Evolutionary conservation across 164 flowering plant genomes (phyloP), one percentile per base, ranked within the genome.

Genomic region (Nymphaea thermarum): DNA sequence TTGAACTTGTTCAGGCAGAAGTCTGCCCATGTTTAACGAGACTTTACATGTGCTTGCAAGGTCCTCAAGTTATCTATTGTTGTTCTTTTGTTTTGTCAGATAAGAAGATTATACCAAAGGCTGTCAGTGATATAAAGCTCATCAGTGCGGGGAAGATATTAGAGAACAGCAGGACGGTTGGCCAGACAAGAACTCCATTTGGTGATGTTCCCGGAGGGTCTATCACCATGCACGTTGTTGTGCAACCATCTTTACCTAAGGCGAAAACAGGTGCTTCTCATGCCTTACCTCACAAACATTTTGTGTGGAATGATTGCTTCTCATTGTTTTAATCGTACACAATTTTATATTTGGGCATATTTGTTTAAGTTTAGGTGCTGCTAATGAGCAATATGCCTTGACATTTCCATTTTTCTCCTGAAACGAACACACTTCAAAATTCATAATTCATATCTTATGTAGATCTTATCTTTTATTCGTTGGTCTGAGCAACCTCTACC

Each of bases 211-310:
- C 78, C 1, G 75, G 77, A 51, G 83, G 77, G 44, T 77, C 75
- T 45, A 80, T 78, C 60, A 82, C 80, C 60, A 82, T 82, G 85
- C 85, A 82, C 74, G 85, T 82, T 41, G 76, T 82, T 67, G 80
- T 82, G 72, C 85, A 81, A 69, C 84, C 80, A 66, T 77, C 81
- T 71, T 43, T 70, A 44, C 72, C 71, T 4, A 78, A 78, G 69
- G 64, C 75, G 51, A 80, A 78, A 71, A 71, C 81, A 65, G 80
- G 82, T 78, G 57, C 57, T 51, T 15, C 14, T 15, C 57, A 51
- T 51, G 57, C 12, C 57, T 8, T 51, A 51, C 12, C 14, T 51
- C 14, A 15, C 17, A 66, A 0, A 45, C 17, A 43, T 11, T 18
- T 11, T 18, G 18, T 43, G 43, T n/a, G 45, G 25, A 42, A 42